phyloP scores from a whole-genome alignment of 352 stramenopile genomes.

The Aphanomyces cochlioides region DNA sequence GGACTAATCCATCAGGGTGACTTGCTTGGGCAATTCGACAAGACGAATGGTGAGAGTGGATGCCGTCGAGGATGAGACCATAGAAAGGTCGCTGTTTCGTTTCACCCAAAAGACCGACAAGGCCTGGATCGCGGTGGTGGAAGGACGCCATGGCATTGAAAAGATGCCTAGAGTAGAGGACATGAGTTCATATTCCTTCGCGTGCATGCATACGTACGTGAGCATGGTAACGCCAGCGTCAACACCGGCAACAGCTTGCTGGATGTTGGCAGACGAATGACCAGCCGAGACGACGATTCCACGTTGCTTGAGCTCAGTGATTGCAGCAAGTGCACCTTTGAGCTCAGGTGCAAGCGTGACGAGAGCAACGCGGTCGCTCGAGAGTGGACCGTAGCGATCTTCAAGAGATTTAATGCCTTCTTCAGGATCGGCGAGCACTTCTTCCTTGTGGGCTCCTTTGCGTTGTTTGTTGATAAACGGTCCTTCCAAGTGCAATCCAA shows the following conservation, averaged over 20 bases:
- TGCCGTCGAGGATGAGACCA: constrained; percentile 83
- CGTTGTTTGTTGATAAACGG: constrained; percentile 82
- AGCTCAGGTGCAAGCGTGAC: constrained; percentile 87
- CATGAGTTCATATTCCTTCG: neutral
- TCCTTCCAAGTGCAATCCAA: constrained; percentile 87
- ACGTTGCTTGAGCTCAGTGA: constrained; percentile 40
- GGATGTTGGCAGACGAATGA: constrained; percentile 70
- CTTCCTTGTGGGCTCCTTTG: constrained; percentile 74
- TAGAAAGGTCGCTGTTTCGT: constrained; percentile 53
- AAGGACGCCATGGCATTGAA: constrained; percentile 92
- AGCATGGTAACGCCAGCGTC: constrained; percentile 69
- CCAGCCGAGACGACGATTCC: constrained; percentile 64
- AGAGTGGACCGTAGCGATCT: constrained; percentile 51
- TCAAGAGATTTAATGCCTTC: constrained; percentile 47
- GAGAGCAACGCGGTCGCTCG: constrained; percentile 51
- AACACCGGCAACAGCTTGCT: constrained; percentile 64
- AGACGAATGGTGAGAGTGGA: constrained; percentile 77
- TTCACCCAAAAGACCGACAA: constrained; percentile 79
- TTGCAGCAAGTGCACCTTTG: constrained; percentile 53
- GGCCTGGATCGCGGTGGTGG: constrained; percentile 85
- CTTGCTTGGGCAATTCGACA: constrained; percentile 77
- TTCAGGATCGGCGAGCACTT: constrained; percentile 46
- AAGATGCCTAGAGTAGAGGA: constrained; percentile 50
- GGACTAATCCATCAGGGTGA: constrained; percentile 71
- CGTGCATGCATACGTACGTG: constrained; percentile 42